Conservation (phyloP, 306 rosid genomes). For the Sphenostylis stenocarpa region DNA sequence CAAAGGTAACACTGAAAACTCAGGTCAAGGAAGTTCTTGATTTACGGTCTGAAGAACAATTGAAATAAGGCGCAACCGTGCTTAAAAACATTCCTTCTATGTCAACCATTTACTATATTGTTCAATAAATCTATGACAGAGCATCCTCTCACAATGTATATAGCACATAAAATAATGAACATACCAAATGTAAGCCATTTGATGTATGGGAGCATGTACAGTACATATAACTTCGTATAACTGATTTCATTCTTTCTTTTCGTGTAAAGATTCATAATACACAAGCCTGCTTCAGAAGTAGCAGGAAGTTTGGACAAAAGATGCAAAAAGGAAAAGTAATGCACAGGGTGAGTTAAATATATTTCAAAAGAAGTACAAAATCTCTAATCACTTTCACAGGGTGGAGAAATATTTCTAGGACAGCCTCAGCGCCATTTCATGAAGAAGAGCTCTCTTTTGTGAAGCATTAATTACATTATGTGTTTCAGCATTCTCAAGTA, state of each 20-base stretch:
- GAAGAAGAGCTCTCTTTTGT: conserved; percentile 93
- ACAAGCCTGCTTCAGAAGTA: conserved; percentile 61
- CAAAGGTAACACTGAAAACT: conserved; percentile 4
- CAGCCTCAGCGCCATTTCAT: conserved; percentile 92
- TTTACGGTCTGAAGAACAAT: neutral
- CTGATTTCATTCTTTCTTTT: conserved; percentile 45
- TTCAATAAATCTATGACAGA: conserved; percentile 19
- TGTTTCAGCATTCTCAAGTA: conserved; percentile 93
- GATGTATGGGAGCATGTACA: neutral
- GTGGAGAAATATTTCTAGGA: conserved; percentile 44
- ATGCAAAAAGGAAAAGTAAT: conserved; percentile 35
- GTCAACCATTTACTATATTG: neutral
- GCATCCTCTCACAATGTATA: neutral
- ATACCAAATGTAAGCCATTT: neutral
- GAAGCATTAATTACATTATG: conserved; percentile 79
- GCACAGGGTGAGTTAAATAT: conserved; percentile 33
- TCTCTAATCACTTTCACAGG: conserved; percentile 28
- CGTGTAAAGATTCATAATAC: conserved; percentile 55
- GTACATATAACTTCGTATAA: conserved; percentile 1
- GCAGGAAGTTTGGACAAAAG: conserved; percentile 36
- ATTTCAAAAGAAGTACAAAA: conserved; percentile 39
- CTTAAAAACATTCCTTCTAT: neutral
- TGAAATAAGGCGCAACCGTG: neutral
- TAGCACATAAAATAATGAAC: conserved; percentile 18
- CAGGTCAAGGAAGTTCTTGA: neutral